A percentile compares a stretch with the other conserved stretches of the same genome.
These are phyloP conservation scores for Epichloe festucae DNA, from an alignment of 2,329 filamentous ascomycete genomes.

Conservation along the genomic window DNA sequence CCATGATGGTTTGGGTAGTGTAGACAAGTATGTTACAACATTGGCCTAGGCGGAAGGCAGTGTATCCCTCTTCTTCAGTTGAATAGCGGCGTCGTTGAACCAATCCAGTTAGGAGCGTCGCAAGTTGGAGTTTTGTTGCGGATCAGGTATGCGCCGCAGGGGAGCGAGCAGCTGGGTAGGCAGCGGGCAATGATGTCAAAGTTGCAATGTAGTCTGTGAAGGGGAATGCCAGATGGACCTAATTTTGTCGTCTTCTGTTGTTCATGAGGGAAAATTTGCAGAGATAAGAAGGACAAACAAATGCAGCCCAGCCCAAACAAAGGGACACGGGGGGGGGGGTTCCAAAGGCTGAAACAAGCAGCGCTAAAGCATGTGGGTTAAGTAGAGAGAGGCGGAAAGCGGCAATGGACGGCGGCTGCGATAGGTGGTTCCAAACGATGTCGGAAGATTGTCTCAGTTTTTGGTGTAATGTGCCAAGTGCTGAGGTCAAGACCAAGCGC, in stretches of 20 bases:
- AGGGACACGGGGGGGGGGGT: not conserved
- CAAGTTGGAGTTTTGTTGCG: not conserved
- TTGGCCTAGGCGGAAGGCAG: not conserved
- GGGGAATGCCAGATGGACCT: not conserved
- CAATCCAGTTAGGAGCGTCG: not conserved
- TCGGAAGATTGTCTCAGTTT: not conserved
- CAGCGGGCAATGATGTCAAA: not conserved
- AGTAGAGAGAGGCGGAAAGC: not conserved
- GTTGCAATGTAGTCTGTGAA: not conserved
- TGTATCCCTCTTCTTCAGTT: not conserved
- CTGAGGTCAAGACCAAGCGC: not conserved
- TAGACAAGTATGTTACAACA: not conserved
- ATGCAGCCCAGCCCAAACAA: not conserved
- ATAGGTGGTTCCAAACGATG: not conserved
- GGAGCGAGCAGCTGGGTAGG: not conserved
- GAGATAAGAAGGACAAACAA: not conserved
- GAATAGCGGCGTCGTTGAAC: not conserved
- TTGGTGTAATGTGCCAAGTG: not conserved
- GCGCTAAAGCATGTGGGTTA: not conserved
- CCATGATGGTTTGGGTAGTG: not conserved
- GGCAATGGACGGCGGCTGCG: not conserved
- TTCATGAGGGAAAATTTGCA: not conserved
- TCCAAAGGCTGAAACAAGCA: not conserved
- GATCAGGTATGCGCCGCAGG: not conserved
- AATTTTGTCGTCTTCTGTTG: too few species aligned